Base-by-base conservation (phyloP, 352 stramenopile genomes). In the Phytophthora ohioensis region DNA sequence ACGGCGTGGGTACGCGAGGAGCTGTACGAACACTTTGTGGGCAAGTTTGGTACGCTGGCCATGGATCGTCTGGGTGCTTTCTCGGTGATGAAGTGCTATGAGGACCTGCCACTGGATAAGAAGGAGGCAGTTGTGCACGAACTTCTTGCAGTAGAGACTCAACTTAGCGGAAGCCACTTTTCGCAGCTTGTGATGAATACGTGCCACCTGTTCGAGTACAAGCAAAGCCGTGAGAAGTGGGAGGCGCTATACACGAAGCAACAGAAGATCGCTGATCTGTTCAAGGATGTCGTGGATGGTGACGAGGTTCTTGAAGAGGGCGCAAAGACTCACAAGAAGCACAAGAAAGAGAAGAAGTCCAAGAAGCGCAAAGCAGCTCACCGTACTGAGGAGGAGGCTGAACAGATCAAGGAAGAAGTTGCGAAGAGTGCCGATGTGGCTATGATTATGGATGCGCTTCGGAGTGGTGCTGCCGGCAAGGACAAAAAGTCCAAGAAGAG, bases 51-150 rank as follows among this genome's bases (percentile, higher is more conserved):
- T 31, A 68, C 81, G 10, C 71, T 95, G 34, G 88, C 87, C 10
- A 78, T 90, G 62, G 86, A 95, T 62, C 88, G 88, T 11, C 80
- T 93, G 0, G 84, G 88, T 15, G 84, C 86, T 15, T 95, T 95
- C 56, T 88, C 84, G 27, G 88, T 93, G 31, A 92, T 95, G 69
- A 95, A 95, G 64, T 93, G 88, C 67, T 95, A 89, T 57, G 82
- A 92, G 52, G 78, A 76, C 42, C 64, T 95, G 36, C 53, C 73
- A 3, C 52, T 93, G 34, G 47, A 76, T 32, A 76, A 93, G 53
- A 93, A 93, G 68, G 83, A 79, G 38, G 71, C 80, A 13, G 81
- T 95, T n/a, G 88, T 81, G 15, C 74, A 92, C 17, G 88, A 95
- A 64, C 72, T 95, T 10, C 46, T 91, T 46, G 72, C 79, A 17